Base-by-base conservation (phyloP, 2,329 filamentous ascomycete species). In the Botrytis elliptica region DNA sequence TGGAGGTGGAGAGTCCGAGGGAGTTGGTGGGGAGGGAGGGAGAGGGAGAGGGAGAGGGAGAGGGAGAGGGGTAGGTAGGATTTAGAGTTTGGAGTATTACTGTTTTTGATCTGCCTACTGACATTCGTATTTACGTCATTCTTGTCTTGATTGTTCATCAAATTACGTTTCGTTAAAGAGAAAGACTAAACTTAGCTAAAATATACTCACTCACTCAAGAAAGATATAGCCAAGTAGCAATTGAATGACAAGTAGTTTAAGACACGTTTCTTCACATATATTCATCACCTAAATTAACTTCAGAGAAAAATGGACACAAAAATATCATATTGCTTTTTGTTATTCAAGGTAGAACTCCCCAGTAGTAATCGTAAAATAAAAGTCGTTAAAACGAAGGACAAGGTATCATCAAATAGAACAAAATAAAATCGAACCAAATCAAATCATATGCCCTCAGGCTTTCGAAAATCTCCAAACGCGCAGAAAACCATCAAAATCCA, bases 1-100 rank as follows among this genome's bases (percentile, higher is more conserved):
- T 75, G 10, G 75, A 76, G 68, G 52, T 71, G 36, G 74, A 57
- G 10, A 57, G 29, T 52, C 71, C 60, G 18, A n/a, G 9, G 57
- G 33, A 16, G 29, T 55, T 44, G 25, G 55, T 72, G 60, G 29
- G 52, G 55, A 42, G 36, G 42, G 62, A 64, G 29, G 8, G 8
- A 33, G 12, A 36, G 29, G 44, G 44, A 46, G 29, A 29, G 44
- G 10, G 57, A 29, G 29, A 29, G 44, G 10, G 57, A 36, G 29
- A 36, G 10, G 33, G 20, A 60, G 33, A 20, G 18, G 8, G 18
- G 9, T 6, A 1, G 18, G 33, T 33, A 60, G 57, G 8, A 6
- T 3, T 22, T 9, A 4, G 57, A 12, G 33, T 25, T 36, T 36
- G n/a, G 10, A 60, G 57, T 22, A 22, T 60, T 22, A 6, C 8